Evolutionary conservation across 768 basidiomycete genomes (phyloP), one percentile per base, ranked within the genome.

Genomic region (Lyophyllum decastes): DNA sequence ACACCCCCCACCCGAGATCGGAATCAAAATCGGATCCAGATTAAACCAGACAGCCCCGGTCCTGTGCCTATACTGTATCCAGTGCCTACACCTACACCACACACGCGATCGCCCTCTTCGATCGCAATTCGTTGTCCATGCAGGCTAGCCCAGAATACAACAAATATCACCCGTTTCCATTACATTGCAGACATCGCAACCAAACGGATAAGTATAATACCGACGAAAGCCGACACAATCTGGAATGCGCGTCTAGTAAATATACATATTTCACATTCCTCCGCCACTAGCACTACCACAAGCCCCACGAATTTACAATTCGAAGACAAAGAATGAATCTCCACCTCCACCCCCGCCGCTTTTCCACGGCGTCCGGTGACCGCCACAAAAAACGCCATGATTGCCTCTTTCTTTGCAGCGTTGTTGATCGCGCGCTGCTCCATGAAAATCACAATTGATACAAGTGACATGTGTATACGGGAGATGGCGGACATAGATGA

Each of bases 401-500:
- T n/a, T n/a, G n/a, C n/a, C n/a, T n/a, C n/a, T n/a, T n/a, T n/a
- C n/a, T n/a, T n/a, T n/a, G n/a, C n/a, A n/a, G n/a, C n/a, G 40
- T 10, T 41, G 10, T 6, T 35, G n/a, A 58, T 45, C 48, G 25
- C 33, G 40, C 52, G 49, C 46, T 22, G 22, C 49, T n/a, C 35
- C 35, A 12, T 16, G 35, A 38, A 33, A 38, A 38, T 38, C 6
- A 38, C 14, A 38, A 38, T 38, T 43, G 10, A 34, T 54, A 47
- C 8, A 52, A 33, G 35, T 58, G 41, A 50, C 45, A 43, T 38
- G 4, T 11, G 16, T 38, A 38, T 16, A 4, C 11, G 16, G 9
- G 41, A 49, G 47, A 54, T 46, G 51, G 41, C 47, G 49, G 53
- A 54, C 25, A 50, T 54, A 46, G 48, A 46, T 55, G 34, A 16